A percentile compares a stretch with the other conserved stretches of the same genome.
These are phyloP conservation scores for Aspergillus sp. DNA, from an alignment of 2,329 filamentous ascomycete genomes.

Conservation along the genomic window DNA sequence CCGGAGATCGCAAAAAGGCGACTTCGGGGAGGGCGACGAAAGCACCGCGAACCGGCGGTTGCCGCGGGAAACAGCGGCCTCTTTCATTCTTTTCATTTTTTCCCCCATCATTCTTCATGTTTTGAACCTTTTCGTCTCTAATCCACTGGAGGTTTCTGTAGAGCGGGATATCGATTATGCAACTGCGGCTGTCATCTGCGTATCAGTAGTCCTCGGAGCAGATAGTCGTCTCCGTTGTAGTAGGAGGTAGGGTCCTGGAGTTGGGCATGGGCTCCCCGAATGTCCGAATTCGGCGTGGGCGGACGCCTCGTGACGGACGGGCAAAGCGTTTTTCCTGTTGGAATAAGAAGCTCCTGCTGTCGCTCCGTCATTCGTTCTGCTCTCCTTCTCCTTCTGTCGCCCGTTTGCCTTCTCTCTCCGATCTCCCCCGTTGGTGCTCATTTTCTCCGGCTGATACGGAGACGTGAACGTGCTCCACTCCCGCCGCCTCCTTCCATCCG, in stretches of 20 bases:
- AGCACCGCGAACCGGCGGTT: constrained; percentile 1
- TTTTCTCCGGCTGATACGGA: constrained; percentile 2
- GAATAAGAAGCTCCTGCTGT: constrained; percentile 16
- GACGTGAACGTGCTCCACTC: constrained; percentile 26
- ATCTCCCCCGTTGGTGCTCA: constrained; percentile 17
- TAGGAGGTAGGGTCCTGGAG: not conserved
- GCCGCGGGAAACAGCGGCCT: not conserved
- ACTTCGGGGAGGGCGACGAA: not conserved
- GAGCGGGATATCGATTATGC: too few species aligned
- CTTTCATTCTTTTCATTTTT: not conserved
- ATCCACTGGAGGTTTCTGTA: not conserved
- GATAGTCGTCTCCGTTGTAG: too few species aligned
- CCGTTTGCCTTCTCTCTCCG: constrained; percentile 11
- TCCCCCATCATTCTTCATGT: not conserved
- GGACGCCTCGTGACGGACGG: constrained; percentile 2
- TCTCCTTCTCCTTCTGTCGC: constrained; percentile 7
- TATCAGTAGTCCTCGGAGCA: not conserved
- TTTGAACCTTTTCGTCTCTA: not conserved
- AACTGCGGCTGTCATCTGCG: not conserved
- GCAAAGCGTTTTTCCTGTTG: constrained; percentile 27
- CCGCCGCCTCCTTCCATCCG: constrained; percentile 32
- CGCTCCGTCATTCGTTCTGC: constrained; percentile 8
- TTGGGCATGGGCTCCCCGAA: not conserved
- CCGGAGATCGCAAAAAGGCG: not conserved
- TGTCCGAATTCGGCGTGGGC: not conserved